phyloP scores from a whole-genome alignment of 768 basidiomycete species.

The Lactarius tabidus region DNA sequence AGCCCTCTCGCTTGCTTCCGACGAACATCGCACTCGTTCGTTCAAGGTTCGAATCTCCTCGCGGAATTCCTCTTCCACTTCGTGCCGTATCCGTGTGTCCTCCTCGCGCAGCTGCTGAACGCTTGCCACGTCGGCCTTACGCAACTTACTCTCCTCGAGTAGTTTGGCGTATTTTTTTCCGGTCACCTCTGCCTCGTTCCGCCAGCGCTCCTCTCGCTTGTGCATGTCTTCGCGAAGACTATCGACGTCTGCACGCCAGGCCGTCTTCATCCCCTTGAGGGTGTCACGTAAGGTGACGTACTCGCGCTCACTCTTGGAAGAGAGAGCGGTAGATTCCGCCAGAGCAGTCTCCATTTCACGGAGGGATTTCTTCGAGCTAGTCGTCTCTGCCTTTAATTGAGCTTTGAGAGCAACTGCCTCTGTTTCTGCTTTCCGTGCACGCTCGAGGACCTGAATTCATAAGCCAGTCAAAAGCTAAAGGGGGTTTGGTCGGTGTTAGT shows the following conservation, averaged over 20 bases:
- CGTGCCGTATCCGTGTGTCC: slow-evolving; percentile 45
- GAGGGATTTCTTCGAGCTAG: slow-evolving; percentile 66
- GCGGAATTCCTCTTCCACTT: slow-evolving; percentile 59
- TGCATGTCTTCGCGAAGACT: slow-evolving; percentile 69
- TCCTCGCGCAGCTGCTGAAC: slow-evolving; percentile 50
- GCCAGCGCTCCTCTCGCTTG: slow-evolving; percentile 65
- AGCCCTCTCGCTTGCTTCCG: slow-evolving; percentile 53
- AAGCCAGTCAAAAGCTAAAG: neutral
- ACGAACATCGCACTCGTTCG: slow-evolving; percentile 49
- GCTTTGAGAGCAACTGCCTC: slow-evolving; percentile 64
- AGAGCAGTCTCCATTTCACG: slow-evolving; percentile 78
- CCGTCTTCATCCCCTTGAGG: slow-evolving; percentile 64
- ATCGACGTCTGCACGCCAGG: slow-evolving; percentile 72
- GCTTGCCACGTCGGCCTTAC: slow-evolving; percentile 43
- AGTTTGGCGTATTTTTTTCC: slow-evolving; percentile 67
- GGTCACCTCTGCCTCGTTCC: slow-evolving; percentile 60
- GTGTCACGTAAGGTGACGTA: slow-evolving; percentile 76
- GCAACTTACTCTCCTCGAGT: slow-evolving; percentile 56
- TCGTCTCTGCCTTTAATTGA: slow-evolving; percentile 70
- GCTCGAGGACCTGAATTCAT: slow-evolving; percentile 59
- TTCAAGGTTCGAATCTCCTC: slow-evolving; percentile 54
- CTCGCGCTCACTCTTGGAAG: slow-evolving; percentile 79
- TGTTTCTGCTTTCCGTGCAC: slow-evolving; percentile 82
- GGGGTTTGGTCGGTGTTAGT: neutral
- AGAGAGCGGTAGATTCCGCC: slow-evolving; percentile 68